These are phyloP conservation scores for Botrytis tulipae DNA, from an alignment of 2,329 filamentous ascomycete genomes.

Conservation along the genomic window DNA sequence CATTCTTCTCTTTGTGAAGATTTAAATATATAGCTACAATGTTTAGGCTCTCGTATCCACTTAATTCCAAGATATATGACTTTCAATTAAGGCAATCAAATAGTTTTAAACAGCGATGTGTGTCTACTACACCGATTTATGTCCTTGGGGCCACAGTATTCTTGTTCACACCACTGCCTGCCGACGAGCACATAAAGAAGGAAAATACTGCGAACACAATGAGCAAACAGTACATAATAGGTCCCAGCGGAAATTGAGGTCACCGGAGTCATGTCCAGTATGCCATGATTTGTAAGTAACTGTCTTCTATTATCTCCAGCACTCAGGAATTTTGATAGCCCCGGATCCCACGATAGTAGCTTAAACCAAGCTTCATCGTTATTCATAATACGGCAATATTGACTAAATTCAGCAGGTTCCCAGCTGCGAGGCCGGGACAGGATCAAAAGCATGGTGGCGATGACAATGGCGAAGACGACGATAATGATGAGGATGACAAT, in stretches of 20 bases:
- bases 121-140: not conserved
- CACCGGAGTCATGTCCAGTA: not conserved
- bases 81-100: not conserved
- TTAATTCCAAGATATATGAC: too few relatives aligned
- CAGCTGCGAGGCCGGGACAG: not conserved
- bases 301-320: not conserved
- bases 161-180: not conserved
- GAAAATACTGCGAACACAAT: accelerated
- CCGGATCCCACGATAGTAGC: too few relatives aligned
- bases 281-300: not conserved
- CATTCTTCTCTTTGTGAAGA: not conserved
- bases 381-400: not conserved
- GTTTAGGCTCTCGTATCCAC: not conserved
- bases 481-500: not conserved
- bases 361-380: not conserved
- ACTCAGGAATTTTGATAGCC: not conserved
- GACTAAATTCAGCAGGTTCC: not conserved
- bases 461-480: not conserved
- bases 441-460: not conserved
- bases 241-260: not conserved
- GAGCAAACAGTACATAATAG: not conserved
- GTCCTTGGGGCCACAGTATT: not conserved
- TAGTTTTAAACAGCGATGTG: not conserved
- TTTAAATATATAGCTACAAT: not conserved
- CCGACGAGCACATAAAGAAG: accelerated